Evolutionary conservation across 2,329 filamentous ascomycete genomes (phyloP).

Genomic region (Botryotinia calthae): DNA sequence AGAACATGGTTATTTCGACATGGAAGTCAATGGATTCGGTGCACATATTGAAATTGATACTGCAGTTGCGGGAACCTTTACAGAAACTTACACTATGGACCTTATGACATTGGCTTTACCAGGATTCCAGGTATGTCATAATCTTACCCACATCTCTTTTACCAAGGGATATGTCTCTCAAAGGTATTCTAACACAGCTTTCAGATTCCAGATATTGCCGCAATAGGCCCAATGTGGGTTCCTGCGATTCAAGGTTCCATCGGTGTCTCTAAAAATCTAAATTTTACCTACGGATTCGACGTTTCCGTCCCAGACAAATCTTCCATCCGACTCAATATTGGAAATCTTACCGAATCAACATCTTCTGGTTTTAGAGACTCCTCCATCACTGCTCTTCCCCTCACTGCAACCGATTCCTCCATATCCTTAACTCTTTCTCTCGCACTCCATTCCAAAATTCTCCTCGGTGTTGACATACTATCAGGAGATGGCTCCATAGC

Average conservation of each 20-base stretch:
- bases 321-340: neutral
- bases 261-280: neutral
- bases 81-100: neutral
- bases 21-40: neutral
- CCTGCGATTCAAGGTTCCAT: constrained; percentile 1
- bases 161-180: neutral
- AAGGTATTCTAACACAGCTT: neutral
- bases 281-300: constrained; percentile 18
- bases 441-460: neutral
- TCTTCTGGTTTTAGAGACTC: constrained; percentile 1
- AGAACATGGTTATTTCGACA: constrained; percentile 13
- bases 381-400: neutral
- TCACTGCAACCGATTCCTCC: neutral
- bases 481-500: neutral
- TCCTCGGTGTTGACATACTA: constrained; percentile 14
- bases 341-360: constrained; percentile 4
- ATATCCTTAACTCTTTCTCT: constrained; percentile 1
- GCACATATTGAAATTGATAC: constrained; percentile 20
- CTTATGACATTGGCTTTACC: constrained; percentile 1
- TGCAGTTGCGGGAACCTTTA: neutral
- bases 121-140: neutral
- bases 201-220: constrained; percentile 6
- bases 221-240: constrained; percentile 5
- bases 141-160: neutral
- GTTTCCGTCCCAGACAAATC: neutral